phyloP scores from a whole-genome alignment of 164 flowering plant species.

The Vitis riparia region DNA sequence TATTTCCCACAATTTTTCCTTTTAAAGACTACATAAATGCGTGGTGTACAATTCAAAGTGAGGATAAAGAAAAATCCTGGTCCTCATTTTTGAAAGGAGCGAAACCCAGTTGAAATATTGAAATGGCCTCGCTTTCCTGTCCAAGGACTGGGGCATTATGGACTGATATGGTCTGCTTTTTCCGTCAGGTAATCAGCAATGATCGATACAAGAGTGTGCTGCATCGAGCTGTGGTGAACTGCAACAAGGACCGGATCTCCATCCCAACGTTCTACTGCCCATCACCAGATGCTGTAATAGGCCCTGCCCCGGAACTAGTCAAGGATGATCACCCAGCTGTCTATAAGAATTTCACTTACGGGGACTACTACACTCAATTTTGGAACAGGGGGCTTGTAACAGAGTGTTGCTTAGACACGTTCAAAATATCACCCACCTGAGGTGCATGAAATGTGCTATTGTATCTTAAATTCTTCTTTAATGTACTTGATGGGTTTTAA shows the following conservation, averaged over 20 bases:
- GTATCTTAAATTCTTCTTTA: too few species aligned
- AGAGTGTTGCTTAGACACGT: conserved; percentile 40
- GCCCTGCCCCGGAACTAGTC: conserved; percentile 34
- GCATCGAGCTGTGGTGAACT: conserved; percentile 64
- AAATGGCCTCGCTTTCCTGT: too few species aligned
- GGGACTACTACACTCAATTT: conserved; percentile 39
- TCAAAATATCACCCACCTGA: conserved; percentile 17
- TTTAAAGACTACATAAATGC: too few species aligned
- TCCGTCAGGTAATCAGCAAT: conserved; percentile 56
- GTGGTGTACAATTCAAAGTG: too few species aligned
- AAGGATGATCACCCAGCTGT: conserved; percentile 28
- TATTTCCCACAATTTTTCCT: too few species aligned
- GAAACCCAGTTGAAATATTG: too few species aligned
- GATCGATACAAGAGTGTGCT: conserved; percentile 61
- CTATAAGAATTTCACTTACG: conserved; percentile 39
- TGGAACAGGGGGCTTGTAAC: conserved; percentile 47
- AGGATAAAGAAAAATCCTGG: too few species aligned
- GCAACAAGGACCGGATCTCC: conserved; percentile 47
- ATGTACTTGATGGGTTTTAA: too few species aligned
- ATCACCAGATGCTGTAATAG: conserved; percentile 45
- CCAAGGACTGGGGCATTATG: too few species aligned
- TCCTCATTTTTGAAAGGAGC: too few species aligned
- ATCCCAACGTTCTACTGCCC: conserved; percentile 66
- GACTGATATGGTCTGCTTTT: too few species aligned
- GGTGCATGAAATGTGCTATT: too few species aligned